Conservation (phyloP, 1,284 basidiomycete genomes). For the Austroboletus niveus region DNA sequence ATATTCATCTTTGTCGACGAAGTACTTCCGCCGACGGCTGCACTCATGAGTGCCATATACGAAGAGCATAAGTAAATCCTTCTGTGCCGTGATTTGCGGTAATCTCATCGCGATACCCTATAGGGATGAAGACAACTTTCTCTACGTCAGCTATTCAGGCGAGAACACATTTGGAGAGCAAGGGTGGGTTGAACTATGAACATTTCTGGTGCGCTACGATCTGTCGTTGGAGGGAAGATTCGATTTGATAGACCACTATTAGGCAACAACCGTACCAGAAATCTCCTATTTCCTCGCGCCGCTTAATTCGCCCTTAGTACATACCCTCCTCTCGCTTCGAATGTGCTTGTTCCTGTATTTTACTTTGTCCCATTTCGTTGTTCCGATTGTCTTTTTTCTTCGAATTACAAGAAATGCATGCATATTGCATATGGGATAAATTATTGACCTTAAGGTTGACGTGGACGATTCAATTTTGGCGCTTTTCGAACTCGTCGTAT, state of each 20-base stretch:
- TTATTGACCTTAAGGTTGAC: background rate
- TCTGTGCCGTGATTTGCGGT: slow-evolving; percentile 2
- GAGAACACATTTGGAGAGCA: slow-evolving; percentile 90
- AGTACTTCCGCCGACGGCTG: slow-evolving; percentile 96
- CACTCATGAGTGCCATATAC: slow-evolving; percentile 98
- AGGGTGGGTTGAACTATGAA: slow-evolving; percentile 49
- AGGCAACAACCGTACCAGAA: slow-evolving; percentile 27
- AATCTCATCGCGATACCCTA: slow-evolving; percentile 16
- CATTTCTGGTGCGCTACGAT: slow-evolving; percentile 19
- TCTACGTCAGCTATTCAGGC: slow-evolving; percentile 95
- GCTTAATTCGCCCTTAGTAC: slow-evolving; percentile 13
- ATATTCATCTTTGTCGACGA: slow-evolving; percentile 99
- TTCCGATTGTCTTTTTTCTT: background rate
- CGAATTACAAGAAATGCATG: slow-evolving; percentile 13
- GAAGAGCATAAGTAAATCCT: slow-evolving; percentile 96
- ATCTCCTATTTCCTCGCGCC: slow-evolving; percentile 2
- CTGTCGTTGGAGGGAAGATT: slow-evolving; percentile 23
- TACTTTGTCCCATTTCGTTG: slow-evolving; percentile 16
- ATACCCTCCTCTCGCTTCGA: slow-evolving; percentile 25
- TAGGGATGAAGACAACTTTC: slow-evolving; percentile 95
- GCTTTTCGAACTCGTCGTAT: too few species aligned
- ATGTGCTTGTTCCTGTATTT: slow-evolving; percentile 28
- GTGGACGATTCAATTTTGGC: too few species aligned
- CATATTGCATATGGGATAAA: slow-evolving; percentile 11
- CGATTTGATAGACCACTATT: slow-evolving; percentile 26